Evolutionary conservation across 768 basidiomycete species (phyloP).

Genomic region (Dendrothele bispora): DNA sequence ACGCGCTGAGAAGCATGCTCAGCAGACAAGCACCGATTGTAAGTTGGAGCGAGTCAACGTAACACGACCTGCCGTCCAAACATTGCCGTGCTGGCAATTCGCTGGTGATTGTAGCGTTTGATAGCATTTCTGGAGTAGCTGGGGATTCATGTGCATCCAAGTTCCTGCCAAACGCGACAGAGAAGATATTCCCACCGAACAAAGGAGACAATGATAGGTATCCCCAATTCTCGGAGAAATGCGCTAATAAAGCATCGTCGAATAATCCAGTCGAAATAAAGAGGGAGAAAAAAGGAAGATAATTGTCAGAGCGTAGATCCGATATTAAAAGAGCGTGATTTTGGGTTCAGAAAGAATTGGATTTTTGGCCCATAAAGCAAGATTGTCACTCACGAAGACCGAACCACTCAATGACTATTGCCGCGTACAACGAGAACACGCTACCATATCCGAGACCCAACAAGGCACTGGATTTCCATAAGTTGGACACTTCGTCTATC

Average conservation of each 20-base stretch:
- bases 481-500: slow-evolving; percentile 53
- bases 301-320: not conserved
- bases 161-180: slow-evolving; percentile 79
- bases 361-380: not conserved
- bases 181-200: slow-evolving; percentile 80
- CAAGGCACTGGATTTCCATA: slow-evolving; percentile 62
- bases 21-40: slow-evolving; percentile 46
- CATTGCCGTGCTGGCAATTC: too few species aligned
- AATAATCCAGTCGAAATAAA: not conserved
- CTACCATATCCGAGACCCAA: slow-evolving; percentile 75
- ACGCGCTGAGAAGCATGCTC: slow-evolving; percentile 46
- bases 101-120: too few species aligned
- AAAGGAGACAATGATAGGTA: slow-evolving; percentile 73
- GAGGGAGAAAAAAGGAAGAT: not conserved
- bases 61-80: slow-evolving; percentile 59
- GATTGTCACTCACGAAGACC: slow-evolving; percentile 63
- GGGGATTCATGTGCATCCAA: slow-evolving; percentile 65
- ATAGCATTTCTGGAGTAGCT: too few species aligned
- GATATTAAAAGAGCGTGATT: not conserved
- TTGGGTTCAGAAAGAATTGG: too few species aligned
- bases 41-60: slow-evolving; percentile 56
- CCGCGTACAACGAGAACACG: slow-evolving; percentile 69
- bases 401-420: slow-evolving; percentile 87
- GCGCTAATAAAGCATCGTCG: slow-evolving; percentile 44
- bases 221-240: slow-evolving; percentile 88